Evolutionary conservation across 805 yeast genomes (phyloP).

Genomic region (Saturnispora halmiae): DNA sequence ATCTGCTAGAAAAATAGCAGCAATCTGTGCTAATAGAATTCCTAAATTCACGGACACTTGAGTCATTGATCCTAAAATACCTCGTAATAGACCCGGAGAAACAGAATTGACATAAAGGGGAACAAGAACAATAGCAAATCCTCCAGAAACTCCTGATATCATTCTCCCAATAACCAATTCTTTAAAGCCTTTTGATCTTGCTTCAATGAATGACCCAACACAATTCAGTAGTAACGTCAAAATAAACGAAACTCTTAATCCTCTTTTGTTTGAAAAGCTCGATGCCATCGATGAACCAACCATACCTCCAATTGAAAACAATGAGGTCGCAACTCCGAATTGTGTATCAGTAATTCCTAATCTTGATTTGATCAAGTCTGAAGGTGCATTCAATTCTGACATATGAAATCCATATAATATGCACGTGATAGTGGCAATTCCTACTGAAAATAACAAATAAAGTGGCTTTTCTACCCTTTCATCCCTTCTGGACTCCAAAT

Average conservation of each 20-base stretch:
- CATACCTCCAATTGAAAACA: slow-evolving; percentile 79
- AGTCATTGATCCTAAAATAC: slow-evolving; percentile 80
- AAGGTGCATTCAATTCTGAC: slow-evolving; percentile 91
- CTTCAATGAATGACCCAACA: slow-evolving; percentile 57
- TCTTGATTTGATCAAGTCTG: slow-evolving; percentile 37
- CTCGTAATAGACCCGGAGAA: slow-evolving; percentile 59
- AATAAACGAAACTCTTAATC: slow-evolving; percentile 49
- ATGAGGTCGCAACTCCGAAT: slow-evolving; percentile 66
- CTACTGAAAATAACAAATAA: slow-evolving; percentile 38
- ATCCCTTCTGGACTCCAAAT: not conserved
- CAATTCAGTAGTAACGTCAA: slow-evolving; percentile 43
- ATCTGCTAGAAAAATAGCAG: slow-evolving; percentile 63
- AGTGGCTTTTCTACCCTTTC: slow-evolving; percentile 6
- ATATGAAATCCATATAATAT: slow-evolving; percentile 91
- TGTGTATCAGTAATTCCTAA: slow-evolving; percentile 32
- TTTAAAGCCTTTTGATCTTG: slow-evolving; percentile 35
- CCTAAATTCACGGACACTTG: slow-evolving; percentile 85
- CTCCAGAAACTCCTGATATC: slow-evolving; percentile 79
- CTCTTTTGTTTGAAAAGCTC: slow-evolving; percentile 50
- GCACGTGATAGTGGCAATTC: slow-evolving; percentile 65
- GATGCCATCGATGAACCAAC: slow-evolving; percentile 67
- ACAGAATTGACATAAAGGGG: slow-evolving; percentile 78
- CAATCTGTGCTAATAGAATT: slow-evolving; percentile 66
- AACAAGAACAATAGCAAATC: slow-evolving; percentile 74
- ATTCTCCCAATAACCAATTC: slow-evolving; percentile 59